Percentiles rank a stretch among this genome's conserved stretches.
Evolutionary conservation across 495 filamentous ascomycete genomes (phyloP).

Genomic region (Penicillium subrubescens): DNA sequence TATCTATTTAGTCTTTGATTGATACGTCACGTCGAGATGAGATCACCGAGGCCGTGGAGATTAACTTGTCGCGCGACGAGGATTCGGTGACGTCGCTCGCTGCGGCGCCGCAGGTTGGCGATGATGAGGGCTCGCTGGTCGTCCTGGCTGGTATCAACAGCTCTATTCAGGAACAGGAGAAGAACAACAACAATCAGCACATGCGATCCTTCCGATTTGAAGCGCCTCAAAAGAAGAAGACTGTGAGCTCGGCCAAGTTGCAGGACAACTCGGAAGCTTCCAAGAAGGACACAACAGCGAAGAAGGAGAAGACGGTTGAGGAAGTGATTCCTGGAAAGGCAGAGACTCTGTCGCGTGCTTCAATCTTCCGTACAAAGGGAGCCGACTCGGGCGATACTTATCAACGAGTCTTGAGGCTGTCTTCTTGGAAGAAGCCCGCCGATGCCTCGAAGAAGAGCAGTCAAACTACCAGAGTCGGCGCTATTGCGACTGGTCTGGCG

Average conservation of each 20-base stretch:
- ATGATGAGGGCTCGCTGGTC: constrained; percentile 50
- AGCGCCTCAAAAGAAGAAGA: constrained; percentile 38
- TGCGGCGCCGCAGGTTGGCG: constrained; percentile 55
- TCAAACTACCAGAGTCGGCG: constrained; percentile 59
- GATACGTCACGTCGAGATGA: constrained; percentile 64
- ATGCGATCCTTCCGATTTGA: constrained; percentile 76
- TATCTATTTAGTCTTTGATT: constrained; percentile 59
- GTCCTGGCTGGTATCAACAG: constrained; percentile 89
- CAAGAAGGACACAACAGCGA: constrained; percentile 25
- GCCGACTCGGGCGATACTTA: constrained; percentile 63
- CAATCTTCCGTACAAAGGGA: constrained; percentile 62
- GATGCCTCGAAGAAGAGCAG: constrained; percentile 21
- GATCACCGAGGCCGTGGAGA: constrained; percentile 66
- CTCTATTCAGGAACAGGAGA: constrained; percentile 64
- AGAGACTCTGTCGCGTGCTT: constrained; percentile 56
- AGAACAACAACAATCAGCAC: constrained; percentile 85
- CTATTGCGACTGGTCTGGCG: constrained; percentile 72
- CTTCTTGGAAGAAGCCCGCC: constrained; percentile 54
- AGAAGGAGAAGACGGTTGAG: constrained; percentile 28
- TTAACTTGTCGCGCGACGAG: constrained; percentile 83
- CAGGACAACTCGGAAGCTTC: constrained; percentile 16
- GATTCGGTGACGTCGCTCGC: constrained; percentile 88
- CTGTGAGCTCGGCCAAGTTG: background rate
- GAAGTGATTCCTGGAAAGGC: constrained; percentile 43
- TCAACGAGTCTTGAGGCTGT: constrained; percentile 75